Conservation (phyloP, 805 yeast species). For the Teunomyces kruisii region DNA sequence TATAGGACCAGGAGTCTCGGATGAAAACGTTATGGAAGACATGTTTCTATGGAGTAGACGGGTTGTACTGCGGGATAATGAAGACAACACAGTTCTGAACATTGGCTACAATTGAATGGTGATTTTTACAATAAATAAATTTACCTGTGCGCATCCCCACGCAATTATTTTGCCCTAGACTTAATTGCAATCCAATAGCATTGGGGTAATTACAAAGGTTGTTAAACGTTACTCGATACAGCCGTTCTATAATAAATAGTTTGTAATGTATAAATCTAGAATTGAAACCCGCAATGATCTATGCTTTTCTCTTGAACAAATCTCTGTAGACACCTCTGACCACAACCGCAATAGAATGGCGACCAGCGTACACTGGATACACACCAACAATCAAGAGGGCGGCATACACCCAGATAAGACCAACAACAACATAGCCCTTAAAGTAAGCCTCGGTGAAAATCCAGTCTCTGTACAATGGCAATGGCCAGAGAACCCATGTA, state of each 20-base stretch:
- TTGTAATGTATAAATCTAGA: too few species aligned
- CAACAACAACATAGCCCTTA: constrained; percentile 38
- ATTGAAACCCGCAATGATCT: too few species aligned
- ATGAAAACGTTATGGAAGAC: constrained; percentile 7
- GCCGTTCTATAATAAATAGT: too few species aligned
- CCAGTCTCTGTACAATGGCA: constrained; percentile 43
- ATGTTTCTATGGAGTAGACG: constrained; percentile 1
- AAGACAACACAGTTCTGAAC: neutral
- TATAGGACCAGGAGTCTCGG: constrained; percentile 44
- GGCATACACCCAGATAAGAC: constrained; percentile 39
- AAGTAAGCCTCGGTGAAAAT: constrained; percentile 37
- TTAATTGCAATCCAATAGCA: too few species aligned
- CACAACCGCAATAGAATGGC: constrained; percentile 26
- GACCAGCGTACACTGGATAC: constrained; percentile 34
- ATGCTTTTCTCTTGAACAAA: neutral
- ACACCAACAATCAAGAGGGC: constrained; percentile 33
- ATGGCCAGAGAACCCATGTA: constrained; percentile 42
- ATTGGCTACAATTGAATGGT: neutral
- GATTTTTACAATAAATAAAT: neutral
- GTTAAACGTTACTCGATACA: too few species aligned
- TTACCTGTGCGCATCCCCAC: neutral
- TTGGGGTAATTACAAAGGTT: too few species aligned
- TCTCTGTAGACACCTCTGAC: constrained; percentile 19
- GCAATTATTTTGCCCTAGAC: too few species aligned
- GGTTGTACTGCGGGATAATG: neutral